Evolutionary conservation across 768 basidiomycete species (phyloP).

Genomic region (Tricholoma bakamatsutake): DNA sequence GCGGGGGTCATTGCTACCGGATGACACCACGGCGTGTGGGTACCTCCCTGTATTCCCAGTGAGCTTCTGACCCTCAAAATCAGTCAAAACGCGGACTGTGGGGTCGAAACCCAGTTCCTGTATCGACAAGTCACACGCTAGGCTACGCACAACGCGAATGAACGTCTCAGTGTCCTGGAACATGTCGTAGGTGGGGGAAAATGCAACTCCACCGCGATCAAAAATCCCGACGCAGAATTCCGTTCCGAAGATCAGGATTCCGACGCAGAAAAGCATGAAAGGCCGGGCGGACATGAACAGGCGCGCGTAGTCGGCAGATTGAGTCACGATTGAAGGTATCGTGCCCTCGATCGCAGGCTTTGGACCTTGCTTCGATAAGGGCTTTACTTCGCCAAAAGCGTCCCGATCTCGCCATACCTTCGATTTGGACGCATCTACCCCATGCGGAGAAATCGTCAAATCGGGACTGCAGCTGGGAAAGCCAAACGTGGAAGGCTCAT

Average conservation of each 20-base stretch:
- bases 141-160: not conserved
- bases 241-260: conserved; percentile 19
- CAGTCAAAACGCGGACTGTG: not conserved
- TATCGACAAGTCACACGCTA: conserved; percentile 13
- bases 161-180: conserved; percentile 11
- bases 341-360: conserved; percentile 1
- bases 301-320: conserved; percentile 22
- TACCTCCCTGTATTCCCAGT: not conserved
- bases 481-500: too few species aligned
- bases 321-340: conserved; percentile 11
- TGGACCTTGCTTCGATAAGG: conserved; percentile 10
- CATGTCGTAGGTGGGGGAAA: conserved; percentile 21
- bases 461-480: too few species aligned
- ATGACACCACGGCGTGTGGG: conserved; percentile 6
- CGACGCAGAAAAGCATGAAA: conserved; percentile 19
- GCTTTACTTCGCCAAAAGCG: conserved; percentile 12
- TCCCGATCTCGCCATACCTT: conserved; percentile 6
- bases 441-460: too few species aligned
- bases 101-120: conserved; percentile 15
- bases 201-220: conserved; percentile 22
- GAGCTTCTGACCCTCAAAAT: not conserved
- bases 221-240: conserved; percentile 20
- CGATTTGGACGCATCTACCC: not conserved
- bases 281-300: too few species aligned
- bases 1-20: conserved; percentile 1